Conservation (phyloP, 2,329 filamentous ascomycete species). For the Hypoxylon sp. region DNA sequence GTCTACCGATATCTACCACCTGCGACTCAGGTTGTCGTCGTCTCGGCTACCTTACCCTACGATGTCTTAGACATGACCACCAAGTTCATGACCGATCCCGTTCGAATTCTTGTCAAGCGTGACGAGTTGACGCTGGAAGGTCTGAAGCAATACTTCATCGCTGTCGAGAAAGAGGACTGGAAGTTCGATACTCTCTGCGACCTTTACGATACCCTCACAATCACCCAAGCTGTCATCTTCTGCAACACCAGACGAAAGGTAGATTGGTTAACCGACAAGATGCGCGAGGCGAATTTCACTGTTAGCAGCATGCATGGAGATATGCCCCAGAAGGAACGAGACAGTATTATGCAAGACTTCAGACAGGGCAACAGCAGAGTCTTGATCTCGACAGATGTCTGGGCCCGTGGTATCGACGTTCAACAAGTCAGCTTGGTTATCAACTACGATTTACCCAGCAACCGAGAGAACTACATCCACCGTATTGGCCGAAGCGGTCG, state of each 20-base stretch:
- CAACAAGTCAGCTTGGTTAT: conserved; percentile 98
- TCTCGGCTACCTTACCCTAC: conserved; percentile 96
- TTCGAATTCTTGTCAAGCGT: conserved; percentile 97
- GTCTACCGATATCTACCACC: conserved; percentile 97
- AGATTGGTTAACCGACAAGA: conserved; percentile 99
- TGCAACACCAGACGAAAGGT: conserved; percentile 99
- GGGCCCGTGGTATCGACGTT: conserved; percentile 98
- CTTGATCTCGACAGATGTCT: conserved; percentile 96
- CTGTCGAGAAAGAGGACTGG: conserved; percentile 99
- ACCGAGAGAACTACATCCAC: conserved; percentile 99
- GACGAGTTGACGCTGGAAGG: conserved; percentile 98
- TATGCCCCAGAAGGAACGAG: conserved; percentile 98
- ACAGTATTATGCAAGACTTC: conserved; percentile 99
- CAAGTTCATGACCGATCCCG: conserved; percentile 99
- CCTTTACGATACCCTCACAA: conserved; percentile 97
- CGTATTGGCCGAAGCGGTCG: conserved; percentile 95
- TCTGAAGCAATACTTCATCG: conserved; percentile 99
- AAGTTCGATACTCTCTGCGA: conserved; percentile 99
- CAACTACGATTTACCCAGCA: conserved; percentile 98
- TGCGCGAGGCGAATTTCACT: conserved; percentile 98
- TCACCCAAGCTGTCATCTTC: conserved; percentile 99
- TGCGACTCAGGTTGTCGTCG: conserved; percentile 97
- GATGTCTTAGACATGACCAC: conserved; percentile 99
- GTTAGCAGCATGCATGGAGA: conserved; percentile 99
- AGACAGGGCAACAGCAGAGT: conserved; percentile 96